phyloP scores from a whole-genome alignment of 257 asterid genomes.

The Salvia splendens region DNA sequence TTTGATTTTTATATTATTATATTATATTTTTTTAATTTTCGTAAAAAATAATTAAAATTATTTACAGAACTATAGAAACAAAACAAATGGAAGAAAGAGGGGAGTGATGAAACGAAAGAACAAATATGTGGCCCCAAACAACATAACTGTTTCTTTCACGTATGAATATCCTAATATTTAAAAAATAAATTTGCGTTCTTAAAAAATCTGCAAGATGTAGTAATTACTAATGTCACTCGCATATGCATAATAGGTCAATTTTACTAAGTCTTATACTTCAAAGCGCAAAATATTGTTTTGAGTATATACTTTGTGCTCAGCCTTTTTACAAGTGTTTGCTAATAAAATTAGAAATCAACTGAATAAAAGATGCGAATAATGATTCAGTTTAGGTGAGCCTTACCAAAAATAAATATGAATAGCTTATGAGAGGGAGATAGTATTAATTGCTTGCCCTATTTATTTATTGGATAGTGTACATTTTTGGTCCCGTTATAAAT shows the following conservation, averaged over 20 bases:
- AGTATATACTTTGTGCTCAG: slow-evolving; percentile 10
- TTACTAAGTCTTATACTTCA: slow-evolving; percentile 6
- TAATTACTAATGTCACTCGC: not conserved
- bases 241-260: not conserved
- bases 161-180: slow-evolving; percentile 11
- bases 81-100: not conserved
- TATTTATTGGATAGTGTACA: no score
- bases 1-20: no score
- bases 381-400: no score
- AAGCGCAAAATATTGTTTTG: slow-evolving; percentile 18
- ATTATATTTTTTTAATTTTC: no score
- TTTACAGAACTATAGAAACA: no score
- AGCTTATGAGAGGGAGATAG: no score
- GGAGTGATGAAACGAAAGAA: not conserved
- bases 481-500: no score
- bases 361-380: slow-evolving; percentile 4
- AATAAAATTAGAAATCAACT: slow-evolving; percentile 27
- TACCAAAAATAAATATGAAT: no score
- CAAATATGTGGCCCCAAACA: not conserved
- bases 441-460: no score
- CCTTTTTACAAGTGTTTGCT: slow-evolving; percentile 6
- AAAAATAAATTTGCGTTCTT: not conserved
- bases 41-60: no score
- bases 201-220: not conserved
- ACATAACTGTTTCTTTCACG: slow-evolving; percentile 9